A percentile compares a stretch with the other conserved stretches of the same genome.
Evolutionary conservation across 441 rosid genomes (phyloP).

Genomic region (Gossypium trilobum): DNA sequence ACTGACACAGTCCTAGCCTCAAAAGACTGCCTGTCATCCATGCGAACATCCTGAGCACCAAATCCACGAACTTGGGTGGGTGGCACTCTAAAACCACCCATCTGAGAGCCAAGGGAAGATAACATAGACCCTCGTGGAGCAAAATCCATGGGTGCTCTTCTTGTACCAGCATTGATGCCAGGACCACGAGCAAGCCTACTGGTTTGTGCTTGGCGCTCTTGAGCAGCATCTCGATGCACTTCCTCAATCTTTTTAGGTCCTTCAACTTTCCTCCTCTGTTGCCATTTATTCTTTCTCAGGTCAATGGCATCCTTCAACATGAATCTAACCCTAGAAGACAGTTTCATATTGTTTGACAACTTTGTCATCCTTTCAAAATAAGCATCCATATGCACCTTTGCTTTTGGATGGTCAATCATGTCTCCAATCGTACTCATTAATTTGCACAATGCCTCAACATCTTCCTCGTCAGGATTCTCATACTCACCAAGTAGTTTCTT

Average conservation of each 20-base stretch:
- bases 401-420: conserved; percentile 67
- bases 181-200: conserved; percentile 68
- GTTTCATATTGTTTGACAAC: conserved; percentile 58
- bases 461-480: conserved; percentile 85
- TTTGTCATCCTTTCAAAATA: conserved; percentile 65
- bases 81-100: conserved; percentile 64
- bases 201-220: conserved; percentile 74
- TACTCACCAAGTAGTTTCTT: conserved; percentile 58
- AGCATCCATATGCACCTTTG: conserved; percentile 63
- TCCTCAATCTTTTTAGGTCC: conserved; percentile 98
- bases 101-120: conserved; percentile 60
- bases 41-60: conserved; percentile 64
- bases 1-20: conserved; percentile 67
- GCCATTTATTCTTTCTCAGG: conserved; percentile 87
- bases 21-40: conserved; percentile 58
- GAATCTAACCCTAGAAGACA: conserved; percentile 78
- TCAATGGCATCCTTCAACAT: conserved; percentile 86
- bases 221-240: conserved; percentile 97
- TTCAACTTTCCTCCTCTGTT: conserved; percentile 92
- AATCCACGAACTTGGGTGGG: conserved; percentile 55
- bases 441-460: conserved; percentile 84
- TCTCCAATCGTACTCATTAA: conserved; percentile 93
- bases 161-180: conserved; percentile 44
- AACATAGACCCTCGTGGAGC: conserved; percentile 67
- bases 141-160: conserved; percentile 67